Conservation (phyloP, 2,329 filamentous ascomycete genomes). For the Paraphaeosphaeria minitans region DNA sequence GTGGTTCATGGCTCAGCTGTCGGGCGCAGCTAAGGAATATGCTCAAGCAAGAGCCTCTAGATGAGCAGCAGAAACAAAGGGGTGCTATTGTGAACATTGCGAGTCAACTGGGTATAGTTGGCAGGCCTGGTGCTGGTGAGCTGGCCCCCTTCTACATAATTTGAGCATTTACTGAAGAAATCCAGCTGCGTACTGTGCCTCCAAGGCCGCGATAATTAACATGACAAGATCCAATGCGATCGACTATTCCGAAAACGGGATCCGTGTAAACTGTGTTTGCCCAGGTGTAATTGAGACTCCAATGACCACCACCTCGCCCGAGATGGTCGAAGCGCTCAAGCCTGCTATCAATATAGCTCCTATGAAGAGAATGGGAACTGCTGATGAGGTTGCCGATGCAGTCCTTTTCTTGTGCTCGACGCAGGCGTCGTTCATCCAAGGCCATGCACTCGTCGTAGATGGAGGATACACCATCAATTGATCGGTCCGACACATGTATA, state of each 20-base stretch:
- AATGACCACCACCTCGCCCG: slow-evolving; percentile 29
- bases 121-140: slow-evolving; percentile 31
- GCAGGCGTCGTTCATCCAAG: slow-evolving; percentile 60
- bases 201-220: slow-evolving; percentile 63
- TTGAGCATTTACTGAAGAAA: neutral
- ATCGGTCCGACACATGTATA: neutral
- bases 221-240: slow-evolving; percentile 63
- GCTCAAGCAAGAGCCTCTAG: slow-evolving; percentile 56
- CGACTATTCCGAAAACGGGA: slow-evolving; percentile 56
- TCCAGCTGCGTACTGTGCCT: slow-evolving; percentile 61
- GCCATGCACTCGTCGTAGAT: slow-evolving; percentile 55
- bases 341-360: slow-evolving; percentile 54
- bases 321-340: slow-evolving; percentile 40
- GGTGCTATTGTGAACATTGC: slow-evolving; percentile 62
- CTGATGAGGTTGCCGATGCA: slow-evolving; percentile 61
- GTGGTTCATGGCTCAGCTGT: slow-evolving; percentile 62
- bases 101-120: slow-evolving; percentile 56
- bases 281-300: slow-evolving; percentile 57
- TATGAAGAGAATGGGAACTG: slow-evolving; percentile 53
- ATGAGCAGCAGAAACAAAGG: slow-evolving; percentile 40
- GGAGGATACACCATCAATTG: slow-evolving; percentile 46
- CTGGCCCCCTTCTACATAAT: neutral
- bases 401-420: slow-evolving; percentile 59
- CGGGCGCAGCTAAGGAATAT: slow-evolving; percentile 57
- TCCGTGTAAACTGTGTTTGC: slow-evolving; percentile 66